A percentile compares a stretch with the other conserved stretches of the same genome.
Conservation (phyloP, 176 grass and related monocot genomes). For the Musa beccarii region DNA sequence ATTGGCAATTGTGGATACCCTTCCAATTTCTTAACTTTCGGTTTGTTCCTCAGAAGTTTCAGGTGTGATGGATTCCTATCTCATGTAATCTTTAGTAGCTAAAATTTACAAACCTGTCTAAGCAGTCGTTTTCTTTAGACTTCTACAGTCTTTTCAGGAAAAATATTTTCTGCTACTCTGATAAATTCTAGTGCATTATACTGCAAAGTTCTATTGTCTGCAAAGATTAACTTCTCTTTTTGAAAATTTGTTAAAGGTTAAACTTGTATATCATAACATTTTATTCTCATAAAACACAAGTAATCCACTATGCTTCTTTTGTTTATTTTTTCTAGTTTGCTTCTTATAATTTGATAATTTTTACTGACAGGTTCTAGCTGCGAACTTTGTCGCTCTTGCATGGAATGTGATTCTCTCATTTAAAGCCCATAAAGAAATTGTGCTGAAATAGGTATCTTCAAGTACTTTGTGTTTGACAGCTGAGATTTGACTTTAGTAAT, state of each 20-base stretch:
- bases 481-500: neutral
- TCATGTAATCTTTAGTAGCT: neutral
- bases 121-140: neutral
- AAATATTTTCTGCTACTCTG: neutral
- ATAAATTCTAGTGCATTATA: neutral
- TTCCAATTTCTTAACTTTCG: constrained; percentile 96
- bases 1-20: constrained; percentile 96
- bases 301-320: neutral
- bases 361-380: constrained; percentile 44
- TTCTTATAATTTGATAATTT: neutral
- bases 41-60: constrained; percentile 84
- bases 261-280: too few species aligned
- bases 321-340: neutral
- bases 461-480: neutral
- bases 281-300: too few species aligned
- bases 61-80: constrained; percentile 29
- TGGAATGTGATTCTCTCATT: constrained; percentile 83
- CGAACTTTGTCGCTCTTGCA: constrained; percentile 63
- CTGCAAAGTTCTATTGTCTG: too few species aligned
- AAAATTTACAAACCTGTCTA: neutral
- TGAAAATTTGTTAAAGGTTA: neutral
- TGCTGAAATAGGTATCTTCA: constrained; percentile 40
- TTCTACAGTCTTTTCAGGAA: neutral
- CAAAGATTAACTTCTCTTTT: neutral
- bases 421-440: constrained; percentile 68